A percentile compares a stretch with the other conserved stretches of the same genome.
These are phyloP conservation scores for Athelia psychrophila DNA, from an alignment of 1,284 basidiomycete species.

Conservation along the genomic window DNA sequence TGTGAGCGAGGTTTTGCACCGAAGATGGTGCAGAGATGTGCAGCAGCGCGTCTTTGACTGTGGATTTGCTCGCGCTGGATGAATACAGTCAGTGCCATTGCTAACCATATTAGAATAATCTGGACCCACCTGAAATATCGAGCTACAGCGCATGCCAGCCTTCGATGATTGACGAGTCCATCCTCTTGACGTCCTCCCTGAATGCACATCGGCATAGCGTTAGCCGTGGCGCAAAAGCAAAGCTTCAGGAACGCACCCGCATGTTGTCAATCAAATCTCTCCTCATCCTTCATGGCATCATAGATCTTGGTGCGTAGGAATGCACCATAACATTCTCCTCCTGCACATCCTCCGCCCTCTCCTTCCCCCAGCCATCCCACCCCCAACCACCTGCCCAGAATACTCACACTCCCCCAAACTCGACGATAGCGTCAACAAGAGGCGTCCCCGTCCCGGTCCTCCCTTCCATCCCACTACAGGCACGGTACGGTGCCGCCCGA, in stretches of 20 bases:
- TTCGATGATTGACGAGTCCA: conserved; percentile 89
- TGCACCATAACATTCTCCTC: conserved; percentile 42
- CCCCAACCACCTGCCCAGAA: conserved; percentile 11
- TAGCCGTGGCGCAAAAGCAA: conserved; percentile 1
- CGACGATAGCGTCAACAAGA: conserved; percentile 80
- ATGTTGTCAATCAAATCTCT: conserved; percentile 92
- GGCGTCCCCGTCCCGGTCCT: conserved; percentile 50
- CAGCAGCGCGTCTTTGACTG: conserved; percentile 82
- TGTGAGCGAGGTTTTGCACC: conserved; percentile 67
- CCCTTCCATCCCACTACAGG: conserved; percentile 28
- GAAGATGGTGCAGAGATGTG: conserved; percentile 81
- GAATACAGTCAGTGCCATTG: conserved; percentile 3
- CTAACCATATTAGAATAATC: not conserved
- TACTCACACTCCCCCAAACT: conserved; percentile 76
- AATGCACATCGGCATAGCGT: conserved; percentile 57
- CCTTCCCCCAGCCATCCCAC: conserved; percentile 36
- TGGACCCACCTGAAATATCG: conserved; percentile 76
- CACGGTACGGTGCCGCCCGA: conserved; percentile 51
- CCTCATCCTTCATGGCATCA: conserved; percentile 94
- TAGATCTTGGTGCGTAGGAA: conserved; percentile 92
- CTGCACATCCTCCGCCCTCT: conserved; percentile 40
- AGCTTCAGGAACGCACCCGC: conserved; percentile 54
- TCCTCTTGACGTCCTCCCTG: conserved; percentile 96
- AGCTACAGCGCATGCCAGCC: conserved; percentile 90
- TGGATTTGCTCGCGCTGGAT: conserved; percentile 68